Evolutionary conservation across 352 stramenopile genomes (phyloP).

Genomic region (Phytopythium mirpurense): DNA sequence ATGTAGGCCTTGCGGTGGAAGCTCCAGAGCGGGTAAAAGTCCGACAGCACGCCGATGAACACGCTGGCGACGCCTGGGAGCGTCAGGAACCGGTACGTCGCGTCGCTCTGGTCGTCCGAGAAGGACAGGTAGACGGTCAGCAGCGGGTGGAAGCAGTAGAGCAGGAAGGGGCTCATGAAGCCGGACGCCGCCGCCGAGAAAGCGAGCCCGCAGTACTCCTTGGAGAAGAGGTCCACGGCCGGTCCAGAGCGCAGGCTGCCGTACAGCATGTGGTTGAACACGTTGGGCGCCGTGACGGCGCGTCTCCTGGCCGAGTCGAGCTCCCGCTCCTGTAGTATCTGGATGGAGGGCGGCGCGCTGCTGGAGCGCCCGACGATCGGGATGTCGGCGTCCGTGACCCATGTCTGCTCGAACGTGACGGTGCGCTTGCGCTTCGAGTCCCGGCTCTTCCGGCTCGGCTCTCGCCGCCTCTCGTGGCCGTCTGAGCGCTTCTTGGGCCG

Average conservation of each 20-base stretch:
- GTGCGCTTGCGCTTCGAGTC: conserved; percentile 39
- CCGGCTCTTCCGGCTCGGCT: conserved; percentile 10
- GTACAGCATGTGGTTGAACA: conserved; percentile 77
- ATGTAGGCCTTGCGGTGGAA: conserved; percentile 81
- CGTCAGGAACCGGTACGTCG: conserved; percentile 46
- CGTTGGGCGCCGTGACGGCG: conserved; percentile 42
- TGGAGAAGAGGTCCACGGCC: conserved; percentile 50
- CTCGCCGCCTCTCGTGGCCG: conserved; percentile 7
- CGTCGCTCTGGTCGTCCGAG: conserved; percentile 35
- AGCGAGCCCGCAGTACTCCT: conserved; percentile 53
- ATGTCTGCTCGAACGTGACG: conserved; percentile 50
- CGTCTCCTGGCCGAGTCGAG: conserved; percentile 27
- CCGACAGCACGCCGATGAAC: conserved; percentile 71
- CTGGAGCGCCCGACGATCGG: conserved; percentile 51
- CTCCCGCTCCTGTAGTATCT: conserved; percentile 51
- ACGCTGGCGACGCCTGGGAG: conserved; percentile 59
- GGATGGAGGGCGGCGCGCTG: conserved; percentile 57
- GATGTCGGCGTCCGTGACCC: conserved; percentile 33
- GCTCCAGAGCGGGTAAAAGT: conserved; percentile 73
- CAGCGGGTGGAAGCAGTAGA: conserved; percentile 57
- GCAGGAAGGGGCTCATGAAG: conserved; percentile 66
- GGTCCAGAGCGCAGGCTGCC: conserved; percentile 53
- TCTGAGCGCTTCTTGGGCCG: conserved; percentile 11
- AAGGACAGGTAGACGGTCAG: conserved; percentile 54
- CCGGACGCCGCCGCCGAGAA: conserved; percentile 48